Evolutionary conservation across 192 early-diverging fungal genomes (phyloP).

Genomic region (Entophlyctis luteolus): DNA sequence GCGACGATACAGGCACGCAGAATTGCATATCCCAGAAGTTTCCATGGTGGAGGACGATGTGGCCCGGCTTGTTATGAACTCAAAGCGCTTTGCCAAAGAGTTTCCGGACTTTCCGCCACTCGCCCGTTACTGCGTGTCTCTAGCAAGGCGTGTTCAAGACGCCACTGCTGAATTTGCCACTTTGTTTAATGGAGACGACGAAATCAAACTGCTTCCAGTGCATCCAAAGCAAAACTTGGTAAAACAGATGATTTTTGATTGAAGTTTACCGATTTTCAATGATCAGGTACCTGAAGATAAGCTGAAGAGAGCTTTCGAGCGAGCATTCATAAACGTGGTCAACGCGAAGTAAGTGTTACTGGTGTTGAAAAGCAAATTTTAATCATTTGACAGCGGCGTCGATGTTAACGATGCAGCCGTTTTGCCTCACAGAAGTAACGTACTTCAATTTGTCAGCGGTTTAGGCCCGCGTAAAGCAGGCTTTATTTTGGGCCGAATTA

Average conservation of each 20-base stretch:
- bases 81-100: constrained; percentile 63
- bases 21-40: constrained; percentile 32
- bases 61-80: constrained; percentile 80
- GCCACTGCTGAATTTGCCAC: constrained; percentile 76
- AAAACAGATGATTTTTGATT: not conserved
- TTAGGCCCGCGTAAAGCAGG: constrained; percentile 91
- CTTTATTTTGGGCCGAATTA: constrained; percentile 63
- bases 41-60: constrained; percentile 83
- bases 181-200: constrained; percentile 56
- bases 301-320: constrained; percentile 67
- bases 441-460: constrained; percentile 88
- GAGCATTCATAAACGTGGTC: constrained; percentile 83
- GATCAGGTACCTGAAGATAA: constrained; percentile 59
- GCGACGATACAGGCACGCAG: not conserved
- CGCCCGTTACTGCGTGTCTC: constrained; percentile 81
- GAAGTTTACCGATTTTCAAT: not conserved
- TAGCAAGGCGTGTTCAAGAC: constrained; percentile 82
- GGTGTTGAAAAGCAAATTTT: not conserved
- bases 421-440: constrained; percentile 54
- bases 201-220: constrained; percentile 51
- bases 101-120: constrained; percentile 65
- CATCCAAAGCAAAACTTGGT: constrained; percentile 74
- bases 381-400: constrained; percentile 57
- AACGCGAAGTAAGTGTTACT: constrained; percentile 41
- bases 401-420: constrained; percentile 81